Conservation (phyloP, 2,329 filamentous ascomycete genomes). For the Aspergillus quadrilineatus region DNA sequence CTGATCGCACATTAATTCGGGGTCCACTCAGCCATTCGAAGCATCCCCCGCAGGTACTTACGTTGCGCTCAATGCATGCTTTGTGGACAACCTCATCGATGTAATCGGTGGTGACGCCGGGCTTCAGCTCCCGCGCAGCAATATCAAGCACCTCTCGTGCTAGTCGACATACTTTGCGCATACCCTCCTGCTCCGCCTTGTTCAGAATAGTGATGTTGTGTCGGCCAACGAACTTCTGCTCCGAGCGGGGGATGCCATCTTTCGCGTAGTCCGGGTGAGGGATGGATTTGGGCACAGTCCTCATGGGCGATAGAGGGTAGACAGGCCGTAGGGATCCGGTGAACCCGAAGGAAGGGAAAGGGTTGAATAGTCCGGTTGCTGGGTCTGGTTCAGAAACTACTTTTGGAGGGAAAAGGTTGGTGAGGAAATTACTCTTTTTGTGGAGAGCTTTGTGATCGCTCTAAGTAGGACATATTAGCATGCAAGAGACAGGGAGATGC, state of each 20-base stretch:
- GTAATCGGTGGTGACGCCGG: constrained; percentile 94
- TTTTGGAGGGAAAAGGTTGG: constrained; percentile 72
- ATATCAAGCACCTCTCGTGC: constrained; percentile 91
- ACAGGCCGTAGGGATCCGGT: constrained; percentile 80
- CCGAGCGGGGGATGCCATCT: constrained; percentile 71
- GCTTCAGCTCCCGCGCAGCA: constrained; percentile 75
- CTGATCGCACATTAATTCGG: constrained; percentile 48
- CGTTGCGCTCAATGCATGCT: constrained; percentile 87
- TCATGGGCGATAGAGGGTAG: constrained; percentile 74
- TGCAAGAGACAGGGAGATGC: constrained; percentile 4
- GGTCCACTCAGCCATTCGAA: too few species aligned
- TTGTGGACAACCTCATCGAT: constrained; percentile 95
- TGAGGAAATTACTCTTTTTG: constrained; percentile 76
- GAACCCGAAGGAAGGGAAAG: constrained; percentile 83
- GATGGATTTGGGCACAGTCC: constrained; percentile 76
- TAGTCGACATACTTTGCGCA: constrained; percentile 87
- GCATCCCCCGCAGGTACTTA: constrained; percentile 49
- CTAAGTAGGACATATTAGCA: constrained; percentile 48
- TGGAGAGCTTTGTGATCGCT: constrained; percentile 77
- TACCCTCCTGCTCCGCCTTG: constrained; percentile 75
- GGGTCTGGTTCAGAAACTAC: constrained; percentile 86
- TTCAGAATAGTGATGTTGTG: constrained; percentile 83
- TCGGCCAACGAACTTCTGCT: constrained; percentile 64
- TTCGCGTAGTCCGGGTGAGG: constrained; percentile 82
- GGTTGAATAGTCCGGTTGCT: constrained; percentile 87